Base-by-base conservation (phyloP, 805 yeast species). In the Ogataea methanolica region DNA sequence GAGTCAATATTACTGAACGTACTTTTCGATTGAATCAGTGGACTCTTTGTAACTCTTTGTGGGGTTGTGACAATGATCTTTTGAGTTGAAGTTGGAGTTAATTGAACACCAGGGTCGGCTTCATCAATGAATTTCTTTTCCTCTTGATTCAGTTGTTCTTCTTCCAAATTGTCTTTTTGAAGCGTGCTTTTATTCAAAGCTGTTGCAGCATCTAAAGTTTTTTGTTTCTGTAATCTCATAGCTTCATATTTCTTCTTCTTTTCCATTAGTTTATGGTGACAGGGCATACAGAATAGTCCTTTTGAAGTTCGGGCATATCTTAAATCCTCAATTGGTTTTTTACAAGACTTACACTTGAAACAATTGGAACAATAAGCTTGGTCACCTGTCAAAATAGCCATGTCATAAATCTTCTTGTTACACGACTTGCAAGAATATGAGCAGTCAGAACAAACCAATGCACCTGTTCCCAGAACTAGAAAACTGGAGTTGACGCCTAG, bases 311-410 rank as follows among this genome's bases (percentile, higher is more conserved):
- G 77, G 15, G 97, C 97, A 64, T 94, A 94, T 55, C 90, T 76
- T 54, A 91, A 71, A 67, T 92, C 96, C 60, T 86, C 95, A 51
- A 92, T 92, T 48, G 84, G 83, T 51, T 79, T 79, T 63, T 85
- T 83, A 70, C 99, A 92, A 56, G 88, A 83, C 43, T 92, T 80
- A 66, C 99, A 92, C 58, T 82, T 82, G 70, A 92, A 94, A 66
- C 99, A 92, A 43, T 76, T 74, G 8, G 95, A 80, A 65, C 98
- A 94, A 65, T 88, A 94, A 3, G 98, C 97, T 62, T 88, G 92
- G 58, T 94, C 95, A 23, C 97, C 96, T 1, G 98, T 90, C 33
- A 92, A 73, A 31, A 94, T 91, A 14, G 99, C 98, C 71, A 89
- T 74, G 64, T 92, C 97, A 56, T 87, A 92, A 52, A 92, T 94